A percentile compares a stretch with the other conserved stretches of the same genome.
Evolutionary conservation across 2,329 filamentous ascomycete species (phyloP).

Genomic region (Whalleya microplaca): DNA sequence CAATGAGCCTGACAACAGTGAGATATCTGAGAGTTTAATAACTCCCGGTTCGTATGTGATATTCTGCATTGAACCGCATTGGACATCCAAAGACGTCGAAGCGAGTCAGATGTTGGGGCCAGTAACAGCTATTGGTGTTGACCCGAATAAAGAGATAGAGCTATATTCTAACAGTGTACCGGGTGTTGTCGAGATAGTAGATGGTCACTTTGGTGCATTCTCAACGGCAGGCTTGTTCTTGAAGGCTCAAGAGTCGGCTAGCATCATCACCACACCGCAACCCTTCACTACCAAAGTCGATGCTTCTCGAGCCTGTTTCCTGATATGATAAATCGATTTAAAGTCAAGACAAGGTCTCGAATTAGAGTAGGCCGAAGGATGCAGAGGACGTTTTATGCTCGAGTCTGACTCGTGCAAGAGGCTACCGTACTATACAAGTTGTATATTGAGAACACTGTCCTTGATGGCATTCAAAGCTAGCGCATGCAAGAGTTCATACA

Average conservation of each 20-base stretch:
- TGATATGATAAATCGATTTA: slow-evolving; percentile 7
- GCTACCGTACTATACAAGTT: background rate
- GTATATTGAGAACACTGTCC: no score
- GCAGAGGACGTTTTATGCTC: background rate
- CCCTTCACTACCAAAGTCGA: slow-evolving; percentile 36
- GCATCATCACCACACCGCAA: slow-evolving; percentile 1
- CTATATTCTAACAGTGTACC: slow-evolving; percentile 17
- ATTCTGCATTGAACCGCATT: slow-evolving; percentile 58
- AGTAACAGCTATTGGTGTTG: slow-evolving; percentile 30
- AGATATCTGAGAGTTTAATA: slow-evolving; percentile 57
- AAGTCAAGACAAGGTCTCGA: background rate
- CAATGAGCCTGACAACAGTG: slow-evolving; percentile 37
- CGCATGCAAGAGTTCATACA: no score
- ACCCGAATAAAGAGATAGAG: slow-evolving; percentile 24
- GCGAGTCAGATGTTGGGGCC: slow-evolving; percentile 13
- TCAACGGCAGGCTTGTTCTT: slow-evolving; percentile 64
- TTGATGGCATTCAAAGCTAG: no score
- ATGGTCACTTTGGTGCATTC: slow-evolving; percentile 63
- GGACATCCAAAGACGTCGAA: slow-evolving; percentile 14
- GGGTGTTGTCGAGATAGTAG: slow-evolving; percentile 33
- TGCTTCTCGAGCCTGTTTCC: slow-evolving; percentile 30
- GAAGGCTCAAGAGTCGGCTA: slow-evolving; percentile 13
- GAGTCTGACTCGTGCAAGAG: background rate
- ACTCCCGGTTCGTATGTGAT: slow-evolving; percentile 67
- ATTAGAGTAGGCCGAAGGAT: background rate